phyloP scores from a whole-genome alignment of 2,329 filamentous ascomycete species.

The Ilyonectria robusta region DNA sequence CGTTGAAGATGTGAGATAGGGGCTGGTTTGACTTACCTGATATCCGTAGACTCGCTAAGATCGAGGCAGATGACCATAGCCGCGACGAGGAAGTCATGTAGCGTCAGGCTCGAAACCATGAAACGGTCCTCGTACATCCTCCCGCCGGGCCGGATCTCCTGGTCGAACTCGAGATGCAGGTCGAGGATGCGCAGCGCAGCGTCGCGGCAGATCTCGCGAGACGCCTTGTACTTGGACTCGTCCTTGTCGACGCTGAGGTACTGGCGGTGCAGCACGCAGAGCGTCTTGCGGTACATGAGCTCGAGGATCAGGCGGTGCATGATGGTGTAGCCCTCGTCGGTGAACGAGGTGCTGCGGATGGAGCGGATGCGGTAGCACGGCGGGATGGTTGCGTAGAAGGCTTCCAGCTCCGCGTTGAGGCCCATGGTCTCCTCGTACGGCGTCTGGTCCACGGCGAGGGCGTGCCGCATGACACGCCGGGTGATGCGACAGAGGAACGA shows the following conservation, averaged over 20 bases:
- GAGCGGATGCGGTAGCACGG: conserved; percentile 57
- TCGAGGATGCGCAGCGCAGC: conserved; percentile 61
- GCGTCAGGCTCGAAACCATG: conserved; percentile 66
- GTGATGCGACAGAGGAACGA: conserved; percentile 60
- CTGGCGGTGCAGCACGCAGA: conserved; percentile 65
- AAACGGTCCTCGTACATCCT: conserved; percentile 66
- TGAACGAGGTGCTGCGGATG: conserved; percentile 59
- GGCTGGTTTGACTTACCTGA: conserved; percentile 48
- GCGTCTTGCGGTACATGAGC: conserved; percentile 62
- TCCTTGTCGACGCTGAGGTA: conserved; percentile 59
- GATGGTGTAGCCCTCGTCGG: conserved; percentile 60
- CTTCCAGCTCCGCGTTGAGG: conserved; percentile 58
- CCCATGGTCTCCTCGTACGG: conserved; percentile 54
- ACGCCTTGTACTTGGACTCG: conserved; percentile 55
- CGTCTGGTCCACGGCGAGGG: conserved; percentile 54
- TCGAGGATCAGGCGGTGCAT: conserved; percentile 65
- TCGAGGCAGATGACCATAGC: conserved; percentile 72
- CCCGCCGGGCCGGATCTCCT: conserved; percentile 63
- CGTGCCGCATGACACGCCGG: conserved; percentile 59
- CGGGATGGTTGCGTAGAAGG: conserved; percentile 55
- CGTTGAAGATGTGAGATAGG: background rate
- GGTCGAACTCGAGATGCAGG: conserved; percentile 63
- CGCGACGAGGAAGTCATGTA: conserved; percentile 71
- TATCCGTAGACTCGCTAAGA: conserved; percentile 57
- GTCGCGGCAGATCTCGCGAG: conserved; percentile 58